A percentile compares a stretch with the other conserved stretches of the same genome.
Conservation (phyloP, 345 rosid species). For the Leavenworthia alabamica region DNA sequence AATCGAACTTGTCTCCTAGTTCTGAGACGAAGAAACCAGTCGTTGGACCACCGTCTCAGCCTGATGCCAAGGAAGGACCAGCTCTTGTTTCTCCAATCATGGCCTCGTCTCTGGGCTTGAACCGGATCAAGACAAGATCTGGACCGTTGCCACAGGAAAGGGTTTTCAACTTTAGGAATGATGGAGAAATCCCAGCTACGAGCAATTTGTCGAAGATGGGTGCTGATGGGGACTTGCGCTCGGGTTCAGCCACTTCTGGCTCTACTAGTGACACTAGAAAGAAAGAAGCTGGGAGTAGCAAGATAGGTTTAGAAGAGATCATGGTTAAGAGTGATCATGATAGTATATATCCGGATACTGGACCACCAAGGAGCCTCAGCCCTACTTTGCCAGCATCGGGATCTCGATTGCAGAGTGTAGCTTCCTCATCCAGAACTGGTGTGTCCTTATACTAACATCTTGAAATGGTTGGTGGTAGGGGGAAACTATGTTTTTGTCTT, state of each 20-base stretch:
- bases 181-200: slow-evolving; percentile 44
- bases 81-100: slow-evolving; percentile 70
- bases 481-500: not conserved
- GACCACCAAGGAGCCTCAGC: slow-evolving; percentile 50
- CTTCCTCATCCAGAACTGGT: slow-evolving; percentile 64
- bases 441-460: not conserved
- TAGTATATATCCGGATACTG: slow-evolving; percentile 41
- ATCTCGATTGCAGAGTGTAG: slow-evolving; percentile 54
- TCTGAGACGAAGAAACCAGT: slow-evolving; percentile 38
- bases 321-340: slow-evolving; percentile 38
- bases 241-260: slow-evolving; percentile 29
- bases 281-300: slow-evolving; percentile 49
- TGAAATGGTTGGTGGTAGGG: not conserved
- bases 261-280: slow-evolving; percentile 40
- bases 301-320: slow-evolving; percentile 41
- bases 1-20: slow-evolving; percentile 30
- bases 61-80: slow-evolving; percentile 36
- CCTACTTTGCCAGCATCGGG: slow-evolving; percentile 48
- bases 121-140: slow-evolving; percentile 90
- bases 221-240: slow-evolving; percentile 36
- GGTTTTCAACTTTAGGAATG: slow-evolving; percentile 58
- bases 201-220: slow-evolving; percentile 73
- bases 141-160: slow-evolving; percentile 83
- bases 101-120: slow-evolving; percentile 90
- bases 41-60: not conserved